A percentile compares a stretch with the other conserved stretches of the same genome.
Evolutionary conservation across 495 filamentous ascomycete genomes (phyloP).

Genomic region (Penicillium macrosclerotiorum): DNA sequence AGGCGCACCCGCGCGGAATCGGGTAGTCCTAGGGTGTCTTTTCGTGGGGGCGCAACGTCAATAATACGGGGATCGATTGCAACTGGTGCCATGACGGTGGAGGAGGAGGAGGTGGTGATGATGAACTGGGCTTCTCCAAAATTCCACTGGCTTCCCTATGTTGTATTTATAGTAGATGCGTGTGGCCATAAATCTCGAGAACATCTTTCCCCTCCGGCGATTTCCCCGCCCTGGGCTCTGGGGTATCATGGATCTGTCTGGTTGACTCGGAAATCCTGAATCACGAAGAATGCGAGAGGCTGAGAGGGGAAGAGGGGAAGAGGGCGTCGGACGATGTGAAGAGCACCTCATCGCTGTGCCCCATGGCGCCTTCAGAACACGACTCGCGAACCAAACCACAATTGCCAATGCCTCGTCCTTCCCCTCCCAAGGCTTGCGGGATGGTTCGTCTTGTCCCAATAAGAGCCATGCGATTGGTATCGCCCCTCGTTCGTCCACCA

Average conservation of each 20-base stretch:
- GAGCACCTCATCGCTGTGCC: constrained; percentile 35
- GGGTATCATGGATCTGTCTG: too few relatives aligned
- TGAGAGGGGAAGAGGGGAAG: too few relatives aligned
- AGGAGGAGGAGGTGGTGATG: background rate
- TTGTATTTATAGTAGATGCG: too few relatives aligned
- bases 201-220: too few relatives aligned
- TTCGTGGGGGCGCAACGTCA: constrained; percentile 58
- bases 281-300: too few relatives aligned
- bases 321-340: too few relatives aligned
- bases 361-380: constrained; percentile 18
- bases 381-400: background rate
- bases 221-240: too few relatives aligned
- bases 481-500: background rate
- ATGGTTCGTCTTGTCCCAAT: constrained; percentile 1
- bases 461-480: background rate
- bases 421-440: too few relatives aligned
- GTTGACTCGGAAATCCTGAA: too few relatives aligned
- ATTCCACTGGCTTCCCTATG: too few relatives aligned
- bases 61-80: constrained; percentile 59
- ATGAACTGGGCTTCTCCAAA: too few relatives aligned
- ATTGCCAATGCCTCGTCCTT: background rate
- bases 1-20: constrained; percentile 51
- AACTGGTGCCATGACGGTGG: constrained; percentile 36
- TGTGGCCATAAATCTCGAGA: too few relatives aligned
- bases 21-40: constrained; percentile 61